Percentiles rank a stretch among this genome's conserved stretches.
These are phyloP conservation scores for Neltuma alba DNA, from an alignment of 306 rosid genomes.

Conservation along the genomic window DNA sequence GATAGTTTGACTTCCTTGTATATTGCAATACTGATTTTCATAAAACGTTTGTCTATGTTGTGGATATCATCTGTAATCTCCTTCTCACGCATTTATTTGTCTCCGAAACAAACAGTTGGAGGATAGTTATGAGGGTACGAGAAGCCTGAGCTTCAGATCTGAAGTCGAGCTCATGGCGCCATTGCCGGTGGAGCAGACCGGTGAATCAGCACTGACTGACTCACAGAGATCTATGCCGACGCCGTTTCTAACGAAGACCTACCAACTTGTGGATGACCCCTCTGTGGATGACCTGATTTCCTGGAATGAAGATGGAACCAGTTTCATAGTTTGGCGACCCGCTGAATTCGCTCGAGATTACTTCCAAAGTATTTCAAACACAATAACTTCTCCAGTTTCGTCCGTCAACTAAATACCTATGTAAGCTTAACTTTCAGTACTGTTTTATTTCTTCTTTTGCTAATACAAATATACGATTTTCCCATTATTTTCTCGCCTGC, in stretches of 20 bases:
- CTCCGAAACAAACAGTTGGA: background rate
- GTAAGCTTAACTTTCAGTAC: constrained; percentile 36
- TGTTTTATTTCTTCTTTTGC: background rate
- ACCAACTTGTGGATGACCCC: constrained; percentile 86
- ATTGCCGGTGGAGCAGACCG: constrained; percentile 69
- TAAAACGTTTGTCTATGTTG: background rate
- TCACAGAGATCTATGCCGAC: constrained; percentile 91
- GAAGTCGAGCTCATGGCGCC: constrained; percentile 60
- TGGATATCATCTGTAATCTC: background rate
- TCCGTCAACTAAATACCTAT: constrained; percentile 95
- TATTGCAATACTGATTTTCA: background rate
- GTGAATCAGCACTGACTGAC: constrained; percentile 62
- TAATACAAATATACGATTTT: background rate
- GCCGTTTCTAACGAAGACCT: constrained; percentile 85
- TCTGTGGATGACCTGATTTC: constrained; percentile 78
- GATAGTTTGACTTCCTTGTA: background rate
- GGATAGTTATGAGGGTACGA: background rate
- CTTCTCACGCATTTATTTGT: background rate
- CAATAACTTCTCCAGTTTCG: constrained; percentile 91
- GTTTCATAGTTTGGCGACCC: constrained; percentile 90
- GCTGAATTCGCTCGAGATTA: constrained; percentile 97
- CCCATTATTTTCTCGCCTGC: background rate
- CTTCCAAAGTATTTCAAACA: constrained; percentile 90
- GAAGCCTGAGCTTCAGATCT: constrained; percentile 50
- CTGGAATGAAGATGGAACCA: constrained; percentile 89